Base-by-base conservation (phyloP, 441 rosid species). In the Eutrema salsugineum region DNA sequence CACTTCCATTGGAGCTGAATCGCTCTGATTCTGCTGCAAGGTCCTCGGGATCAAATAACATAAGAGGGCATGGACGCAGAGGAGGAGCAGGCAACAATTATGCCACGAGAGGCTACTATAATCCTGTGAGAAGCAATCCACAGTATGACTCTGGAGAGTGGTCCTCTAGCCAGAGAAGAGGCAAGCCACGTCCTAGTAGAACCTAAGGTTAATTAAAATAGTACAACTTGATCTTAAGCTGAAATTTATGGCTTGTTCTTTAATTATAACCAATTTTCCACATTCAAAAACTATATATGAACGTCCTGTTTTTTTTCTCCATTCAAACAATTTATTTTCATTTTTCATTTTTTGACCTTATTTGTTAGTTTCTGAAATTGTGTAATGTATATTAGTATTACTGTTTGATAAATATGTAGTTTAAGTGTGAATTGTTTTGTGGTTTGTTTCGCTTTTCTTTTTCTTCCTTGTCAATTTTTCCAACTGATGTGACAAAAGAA, bases 161-260 rank as follows among this genome's bases (percentile, higher is more conserved):
- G 70, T 61, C 80, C 36, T 77, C 77, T 53, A 39, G 49, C 24
- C 73, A 71, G 53, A 71, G 77, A 77, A 71, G 80, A 77, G 73
- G 73, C 54, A 66, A 51, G 42, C 73, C 61, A 53, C 58, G 59
- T 16, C 51, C 72, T n/a, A 33, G 42, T 71, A 43, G 60, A 66
- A 71, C 46, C 72, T 24, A 33, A 19, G 62, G 35, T 44, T 58
- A 1, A 24, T 30, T 5, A 8, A 54, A 9, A 6, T 42, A n/a
- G 28, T 44, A 33, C 55, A 11, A 20, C 22, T 57, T 57, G 9
- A 32, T 36, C 6, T 47, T 14, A 16, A 68, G 28, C 40, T 46
- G 2, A 70, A 16, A 16, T 30, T 9, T 40, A 60, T 60, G 33
- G 35, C 1, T 7, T 24, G 10, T 63, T 43, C 27, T 19, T 62